Conservation (phyloP, 805 yeast species). For the Candida manassasensis region DNA sequence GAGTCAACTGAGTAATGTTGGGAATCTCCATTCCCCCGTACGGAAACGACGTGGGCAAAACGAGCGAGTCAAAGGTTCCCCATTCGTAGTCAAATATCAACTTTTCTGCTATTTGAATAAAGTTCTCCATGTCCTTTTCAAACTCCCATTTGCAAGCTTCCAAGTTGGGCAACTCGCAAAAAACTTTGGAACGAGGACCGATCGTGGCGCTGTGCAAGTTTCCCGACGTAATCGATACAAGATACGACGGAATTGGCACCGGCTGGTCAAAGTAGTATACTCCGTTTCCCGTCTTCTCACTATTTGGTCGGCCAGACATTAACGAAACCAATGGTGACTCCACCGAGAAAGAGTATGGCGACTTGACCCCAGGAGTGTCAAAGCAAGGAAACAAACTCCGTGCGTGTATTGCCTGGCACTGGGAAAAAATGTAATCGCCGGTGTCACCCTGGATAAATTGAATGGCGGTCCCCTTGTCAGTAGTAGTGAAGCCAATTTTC, state of each 20-base stretch:
- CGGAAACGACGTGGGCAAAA: conserved; percentile 29
- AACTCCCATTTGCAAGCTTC: conserved; percentile 31
- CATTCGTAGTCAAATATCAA: conserved; percentile 32
- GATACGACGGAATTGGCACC: conserved; percentile 32
- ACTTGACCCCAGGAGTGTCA: conserved; percentile 32
- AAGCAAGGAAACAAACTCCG: conserved; percentile 34
- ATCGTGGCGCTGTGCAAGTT: conserved; percentile 24
- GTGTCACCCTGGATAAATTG: conserved; percentile 32
- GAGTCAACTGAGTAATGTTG: conserved; percentile 30
- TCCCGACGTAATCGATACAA: conserved; percentile 32
- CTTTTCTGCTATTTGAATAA: conserved; percentile 29
- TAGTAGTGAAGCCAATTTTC: conserved; percentile 21
- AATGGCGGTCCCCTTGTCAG: conserved; percentile 28
- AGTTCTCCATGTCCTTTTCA: conserved; percentile 31
- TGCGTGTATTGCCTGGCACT: conserved; percentile 35
- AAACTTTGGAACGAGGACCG: conserved; percentile 32
- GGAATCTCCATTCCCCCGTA: conserved; percentile 40
- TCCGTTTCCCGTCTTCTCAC: conserved; percentile 7
- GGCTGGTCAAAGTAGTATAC: conserved; percentile 27
- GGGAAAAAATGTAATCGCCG: conserved; percentile 32
- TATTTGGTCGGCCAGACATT: conserved; percentile 28
- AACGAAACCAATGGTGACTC: conserved; percentile 21
- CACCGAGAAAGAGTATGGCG: conserved; percentile 22
- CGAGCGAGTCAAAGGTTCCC: conserved; percentile 29
- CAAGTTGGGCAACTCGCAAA: conserved; percentile 23